Evolutionary conservation across 2,329 filamentous ascomycete species (phyloP), one percentile per base, ranked within the genome.

Genomic region (Epichloe gansuensis): DNA sequence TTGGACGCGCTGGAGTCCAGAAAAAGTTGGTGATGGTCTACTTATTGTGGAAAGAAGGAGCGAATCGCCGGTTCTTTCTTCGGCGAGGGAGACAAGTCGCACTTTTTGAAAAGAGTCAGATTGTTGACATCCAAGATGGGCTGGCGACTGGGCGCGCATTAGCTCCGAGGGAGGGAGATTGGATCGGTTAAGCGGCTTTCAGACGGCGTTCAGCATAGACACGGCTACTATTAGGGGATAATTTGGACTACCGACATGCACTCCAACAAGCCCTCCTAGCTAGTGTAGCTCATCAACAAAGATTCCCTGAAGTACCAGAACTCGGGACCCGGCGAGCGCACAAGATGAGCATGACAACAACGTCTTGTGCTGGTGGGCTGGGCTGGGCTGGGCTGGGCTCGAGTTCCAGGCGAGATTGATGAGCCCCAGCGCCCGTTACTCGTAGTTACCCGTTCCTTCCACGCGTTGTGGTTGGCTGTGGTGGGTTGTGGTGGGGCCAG

Each of bases 121-220:
- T 13, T 23, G 8, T 47, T 47, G 34, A 17, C 45, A 38, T 25
- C 46, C 12, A 34, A 31, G 8, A 31, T 31, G 31, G 31, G 21
- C 31, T 25, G 31, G 15, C 34, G 17, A 11, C 31, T 50, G n/a
- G 34, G 23, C 21, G 49, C 49, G 23, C 25, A 23, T 25, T 35
- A 48, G 36, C 35, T 46, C 31, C 50, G 11, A 50, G 46, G 52
- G 50, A 54, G 45, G 50, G 53, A 50, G 46, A 52, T 54, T 54
- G 50, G 27, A 49, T 25, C 38, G 23, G 40, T 38, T 23, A 51
- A 11, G 41, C 46, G 49, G 35, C 41, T 47, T 51, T 34, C 43
- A 23, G 36, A 51, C 25, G 35, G 47, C 25, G 47, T 27, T 25
- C 51, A 46, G 48, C 42, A 45, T 39, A 51, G 49, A 27, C 47